Conservation (phyloP, 2,329 filamentous ascomycete genomes). For the Nothophaeocryptopus gaeumannii region DNA sequence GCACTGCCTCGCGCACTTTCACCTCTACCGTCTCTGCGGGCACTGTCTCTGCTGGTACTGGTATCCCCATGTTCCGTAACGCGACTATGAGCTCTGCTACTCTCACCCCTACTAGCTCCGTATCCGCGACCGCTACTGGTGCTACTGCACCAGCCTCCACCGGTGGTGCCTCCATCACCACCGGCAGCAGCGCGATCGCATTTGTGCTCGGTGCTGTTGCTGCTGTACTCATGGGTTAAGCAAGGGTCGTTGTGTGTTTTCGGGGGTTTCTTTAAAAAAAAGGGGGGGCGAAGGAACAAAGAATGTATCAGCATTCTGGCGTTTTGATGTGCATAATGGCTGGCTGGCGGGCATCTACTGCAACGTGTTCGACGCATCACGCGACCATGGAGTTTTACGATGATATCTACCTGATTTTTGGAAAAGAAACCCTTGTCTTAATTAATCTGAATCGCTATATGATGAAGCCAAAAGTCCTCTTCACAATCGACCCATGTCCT, state of each 20-base stretch:
- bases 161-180: constrained; percentile 18
- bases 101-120: constrained; percentile 16
- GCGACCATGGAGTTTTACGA: no score
- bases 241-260: neutral
- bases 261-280: neutral
- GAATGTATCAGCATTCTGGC: no score
- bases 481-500: no score
- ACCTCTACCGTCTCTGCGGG: constrained; percentile 20
- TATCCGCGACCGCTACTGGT: constrained; percentile 4
- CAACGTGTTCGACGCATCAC: no score
- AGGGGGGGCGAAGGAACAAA: no score
- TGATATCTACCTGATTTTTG: no score
- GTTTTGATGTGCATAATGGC: no score
- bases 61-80: constrained; percentile 26
- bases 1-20: constrained; percentile 12
- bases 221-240: constrained; percentile 35
- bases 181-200: constrained; percentile 38
- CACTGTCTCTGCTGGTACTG: constrained; percentile 22
- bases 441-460: no score
- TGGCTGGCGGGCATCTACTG: no score
- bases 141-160: constrained; percentile 11
- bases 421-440: no score
- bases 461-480: no score
- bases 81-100: constrained; percentile 27
- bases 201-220: constrained; percentile 43